Evolutionary conservation across 352 stramenopile species (phyloP), one percentile per base, ranked within the genome.

Genomic region (Phytopythium litorale): DNA sequence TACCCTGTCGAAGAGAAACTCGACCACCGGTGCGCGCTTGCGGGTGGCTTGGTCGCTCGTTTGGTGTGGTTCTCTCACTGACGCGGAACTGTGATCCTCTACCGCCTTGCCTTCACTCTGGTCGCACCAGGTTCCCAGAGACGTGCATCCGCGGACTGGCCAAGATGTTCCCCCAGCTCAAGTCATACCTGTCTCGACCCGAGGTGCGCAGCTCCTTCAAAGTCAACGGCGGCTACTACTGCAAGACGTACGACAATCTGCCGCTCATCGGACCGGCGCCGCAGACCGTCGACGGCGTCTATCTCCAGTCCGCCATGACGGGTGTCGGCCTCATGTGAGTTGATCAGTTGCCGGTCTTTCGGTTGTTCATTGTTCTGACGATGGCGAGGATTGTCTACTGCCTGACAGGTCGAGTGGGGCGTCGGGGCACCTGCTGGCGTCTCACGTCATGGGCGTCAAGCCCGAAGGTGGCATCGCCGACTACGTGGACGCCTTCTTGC

Each of bases 181-280:
- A 76, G 62, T 72, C 72, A 42, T 91, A 92, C 60, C 50, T 89
- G 12, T 65, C 55, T 15, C 70, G 87, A 54, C 60, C 72, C n/a
- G 67, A 86, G 70, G 78, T 83, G 6, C 78, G 75, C 48, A 74
- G 75, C 37, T 85, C 83, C 0, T 80, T 92, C 60, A 72, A 88
- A 66, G 78, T 92, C 7, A 88, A 84, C 18, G 81, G 84, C 18
- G 81, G 81, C 4, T 91, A 92, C 67, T 92, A 90, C 55, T 92
- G 81, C 74, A 92, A 92, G 65, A 91, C 79, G 8, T 60, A 86
- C 50, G 81, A 91, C 70, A 91, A 89, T 56, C 72, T 88, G 51
- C 84, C 84, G 23, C 56, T 92, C 49, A 91, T 92, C 46, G 83
- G 83, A 18, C 75, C 75, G 13, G 76, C 79, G 15, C 76, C 79